These are phyloP conservation scores for Asterophora parasitica DNA, from an alignment of 768 basidiomycete genomes.

Conservation along the genomic window DNA sequence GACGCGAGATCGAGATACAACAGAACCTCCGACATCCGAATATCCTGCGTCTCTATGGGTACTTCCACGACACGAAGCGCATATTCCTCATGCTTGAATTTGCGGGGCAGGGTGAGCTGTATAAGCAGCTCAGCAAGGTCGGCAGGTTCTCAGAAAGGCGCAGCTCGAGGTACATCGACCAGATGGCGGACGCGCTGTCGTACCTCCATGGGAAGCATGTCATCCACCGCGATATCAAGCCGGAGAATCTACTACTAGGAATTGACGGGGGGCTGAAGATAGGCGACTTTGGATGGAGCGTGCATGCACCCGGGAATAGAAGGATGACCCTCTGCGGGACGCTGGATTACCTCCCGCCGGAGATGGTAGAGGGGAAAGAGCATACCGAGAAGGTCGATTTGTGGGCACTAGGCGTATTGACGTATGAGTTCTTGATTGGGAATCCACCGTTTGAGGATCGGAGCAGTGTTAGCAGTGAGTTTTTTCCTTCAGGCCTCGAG, in stretches of 20 bases:
- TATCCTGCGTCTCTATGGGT: conserved; percentile 90
- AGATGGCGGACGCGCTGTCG: conserved; percentile 93
- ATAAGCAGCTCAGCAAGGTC: conserved; percentile 87
- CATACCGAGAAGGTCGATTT: conserved; percentile 90
- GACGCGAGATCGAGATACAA: conserved; percentile 97
- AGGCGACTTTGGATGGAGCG: conserved; percentile 98
- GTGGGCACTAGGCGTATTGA: conserved; percentile 96
- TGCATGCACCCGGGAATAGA: conserved; percentile 90
- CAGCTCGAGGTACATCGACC: conserved; percentile 87
- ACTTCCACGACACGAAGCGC: conserved; percentile 96
- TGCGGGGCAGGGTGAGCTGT: conserved; percentile 94
- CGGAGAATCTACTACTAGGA: conserved; percentile 92
- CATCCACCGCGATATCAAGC: conserved; percentile 98
- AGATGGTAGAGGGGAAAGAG: conserved; percentile 93
- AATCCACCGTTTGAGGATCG: conserved; percentile 80
- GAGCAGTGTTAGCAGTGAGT: conserved; percentile 67
- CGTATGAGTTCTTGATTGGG: conserved; percentile 91
- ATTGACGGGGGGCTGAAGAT: conserved; percentile 97
- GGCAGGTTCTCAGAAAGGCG: conserved; percentile 87
- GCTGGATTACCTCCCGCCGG: conserved; percentile 93
- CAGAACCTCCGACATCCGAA: conserved; percentile 94
- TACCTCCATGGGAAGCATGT: conserved; percentile 96
- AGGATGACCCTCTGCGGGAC: conserved; percentile 93
- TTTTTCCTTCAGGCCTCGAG: neutral
- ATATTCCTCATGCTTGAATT: conserved; percentile 99